phyloP scores from a whole-genome alignment of 306 rosid genomes.

The Canavalia ensiformis region DNA sequence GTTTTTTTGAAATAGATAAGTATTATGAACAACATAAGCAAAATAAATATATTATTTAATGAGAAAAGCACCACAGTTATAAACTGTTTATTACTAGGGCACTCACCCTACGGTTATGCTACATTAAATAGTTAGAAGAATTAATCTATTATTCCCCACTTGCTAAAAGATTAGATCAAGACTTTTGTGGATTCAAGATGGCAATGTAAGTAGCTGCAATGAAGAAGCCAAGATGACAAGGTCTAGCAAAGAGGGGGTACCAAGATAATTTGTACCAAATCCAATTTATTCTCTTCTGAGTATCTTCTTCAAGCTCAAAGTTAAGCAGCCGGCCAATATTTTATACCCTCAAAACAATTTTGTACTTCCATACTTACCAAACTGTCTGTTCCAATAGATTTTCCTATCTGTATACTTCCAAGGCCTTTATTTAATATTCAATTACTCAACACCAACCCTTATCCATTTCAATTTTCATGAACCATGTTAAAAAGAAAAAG shows the following conservation, averaged over 20 bases:
- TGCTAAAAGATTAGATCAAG: slow-evolving; percentile 2
- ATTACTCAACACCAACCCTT: neutral
- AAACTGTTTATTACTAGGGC: neutral
- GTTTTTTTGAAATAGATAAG: neutral
- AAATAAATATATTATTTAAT: slow-evolving; percentile 34
- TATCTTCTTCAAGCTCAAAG: neutral
- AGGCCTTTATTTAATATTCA: slow-evolving; percentile 28
- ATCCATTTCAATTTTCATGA: slow-evolving; percentile 2
- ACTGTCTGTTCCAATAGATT: slow-evolving; percentile 3
- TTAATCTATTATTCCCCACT: slow-evolving; percentile 18
- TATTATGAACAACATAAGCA: neutral
- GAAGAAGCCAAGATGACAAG: neutral
- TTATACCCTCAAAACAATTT: slow-evolving; percentile 21
- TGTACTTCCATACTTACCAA: slow-evolving; percentile 5
- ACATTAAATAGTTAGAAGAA: neutral
- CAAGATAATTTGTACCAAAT: slow-evolving; percentile 11
- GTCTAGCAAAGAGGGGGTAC: neutral
- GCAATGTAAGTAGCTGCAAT: neutral
- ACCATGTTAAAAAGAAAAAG: neutral
- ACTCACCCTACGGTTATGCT: neutral
- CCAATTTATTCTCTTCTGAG: neutral
- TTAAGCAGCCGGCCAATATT: neutral
- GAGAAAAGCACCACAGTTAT: neutral
- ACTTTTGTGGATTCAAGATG: slow-evolving; percentile 3
- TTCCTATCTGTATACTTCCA: slow-evolving; percentile 10